phyloP scores from a whole-genome alignment of 169 alveolate species.

The Babesia caballi region DNA sequence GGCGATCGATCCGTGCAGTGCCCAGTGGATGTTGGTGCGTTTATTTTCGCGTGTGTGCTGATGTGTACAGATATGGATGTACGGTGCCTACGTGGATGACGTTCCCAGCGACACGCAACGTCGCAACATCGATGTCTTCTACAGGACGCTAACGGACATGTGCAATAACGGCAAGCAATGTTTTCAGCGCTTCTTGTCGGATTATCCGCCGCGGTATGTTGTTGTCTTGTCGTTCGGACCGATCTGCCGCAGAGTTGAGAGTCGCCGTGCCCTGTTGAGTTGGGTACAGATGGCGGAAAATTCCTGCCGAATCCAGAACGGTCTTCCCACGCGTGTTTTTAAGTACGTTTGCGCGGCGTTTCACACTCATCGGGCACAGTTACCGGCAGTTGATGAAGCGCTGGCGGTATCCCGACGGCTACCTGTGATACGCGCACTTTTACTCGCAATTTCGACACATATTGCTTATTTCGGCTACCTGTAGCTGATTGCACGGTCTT shows the following conservation, averaged over 20 bases:
- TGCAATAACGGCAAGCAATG: slow-evolving; percentile 48
- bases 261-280: slow-evolving; percentile 48
- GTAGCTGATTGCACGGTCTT: no score
- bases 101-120: slow-evolving; percentile 31
- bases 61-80: slow-evolving; percentile 54
- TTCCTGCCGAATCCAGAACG: slow-evolving; percentile 55
- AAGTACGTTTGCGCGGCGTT: slow-evolving; percentile 7
- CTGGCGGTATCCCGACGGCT: slow-evolving; percentile 68
- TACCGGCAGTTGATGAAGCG: slow-evolving; percentile 53
- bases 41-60: neutral
- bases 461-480: no score
- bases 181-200: slow-evolving; percentile 27
- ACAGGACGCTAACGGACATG: slow-evolving; percentile 55
- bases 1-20: slow-evolving; percentile 65
- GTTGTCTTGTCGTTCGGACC: neutral
- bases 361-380: neutral
- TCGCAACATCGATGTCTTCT: slow-evolving; percentile 46
- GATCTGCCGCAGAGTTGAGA: slow-evolving; percentile 31
- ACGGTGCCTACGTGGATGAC: slow-evolving; percentile 61
- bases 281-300: slow-evolving; percentile 69
- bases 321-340: slow-evolving; percentile 37
- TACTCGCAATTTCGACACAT: no score
- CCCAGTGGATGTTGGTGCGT: slow-evolving; percentile 63
- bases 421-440: slow-evolving; percentile 25
- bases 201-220: slow-evolving; percentile 54